Evolutionary conservation across 2,329 filamentous ascomycete species (phyloP).

Genomic region (Claviceps citrina): DNA sequence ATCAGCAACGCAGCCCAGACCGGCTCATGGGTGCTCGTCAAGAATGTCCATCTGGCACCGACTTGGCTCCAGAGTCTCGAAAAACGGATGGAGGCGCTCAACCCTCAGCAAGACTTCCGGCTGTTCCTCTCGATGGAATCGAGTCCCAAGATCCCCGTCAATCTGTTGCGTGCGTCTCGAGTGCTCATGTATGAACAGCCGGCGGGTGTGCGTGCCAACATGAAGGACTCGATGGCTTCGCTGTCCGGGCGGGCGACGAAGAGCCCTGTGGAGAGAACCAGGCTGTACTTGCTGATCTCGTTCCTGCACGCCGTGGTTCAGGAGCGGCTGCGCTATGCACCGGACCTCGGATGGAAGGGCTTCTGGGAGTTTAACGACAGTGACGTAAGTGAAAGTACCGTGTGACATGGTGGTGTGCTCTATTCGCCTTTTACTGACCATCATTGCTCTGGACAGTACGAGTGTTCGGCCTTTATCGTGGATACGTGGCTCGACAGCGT

Average conservation of each 20-base stretch:
- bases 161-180: slow-evolving; percentile 78
- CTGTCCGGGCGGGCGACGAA: slow-evolving; percentile 62
- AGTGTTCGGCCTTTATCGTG: slow-evolving; percentile 91
- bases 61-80: slow-evolving; percentile 95
- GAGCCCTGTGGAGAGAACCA: slow-evolving; percentile 75
- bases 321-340: slow-evolving; percentile 85
- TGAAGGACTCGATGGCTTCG: slow-evolving; percentile 90
- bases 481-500: slow-evolving; percentile 83
- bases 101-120: slow-evolving; percentile 83
- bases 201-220: slow-evolving; percentile 88
- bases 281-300: slow-evolving; percentile 78
- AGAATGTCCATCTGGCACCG: slow-evolving; percentile 94
- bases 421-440: too few relatives aligned
- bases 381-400: slow-evolving; percentile 49
- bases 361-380: slow-evolving; percentile 99
- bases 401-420: neutral
- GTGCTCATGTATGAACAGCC: slow-evolving; percentile 98
- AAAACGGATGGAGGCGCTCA: slow-evolving; percentile 90
- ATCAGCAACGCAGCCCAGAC: slow-evolving; percentile 82
- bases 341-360: slow-evolving; percentile 88
- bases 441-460: too few relatives aligned
- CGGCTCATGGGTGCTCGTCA: slow-evolving; percentile 92
- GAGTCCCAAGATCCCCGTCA: slow-evolving; percentile 91
- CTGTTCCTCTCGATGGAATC: slow-evolving; percentile 97
- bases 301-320: slow-evolving; percentile 95